phyloP scores from a whole-genome alignment of 1,284 basidiomycete genomes.

The Ganoderma lingzhi region DNA sequence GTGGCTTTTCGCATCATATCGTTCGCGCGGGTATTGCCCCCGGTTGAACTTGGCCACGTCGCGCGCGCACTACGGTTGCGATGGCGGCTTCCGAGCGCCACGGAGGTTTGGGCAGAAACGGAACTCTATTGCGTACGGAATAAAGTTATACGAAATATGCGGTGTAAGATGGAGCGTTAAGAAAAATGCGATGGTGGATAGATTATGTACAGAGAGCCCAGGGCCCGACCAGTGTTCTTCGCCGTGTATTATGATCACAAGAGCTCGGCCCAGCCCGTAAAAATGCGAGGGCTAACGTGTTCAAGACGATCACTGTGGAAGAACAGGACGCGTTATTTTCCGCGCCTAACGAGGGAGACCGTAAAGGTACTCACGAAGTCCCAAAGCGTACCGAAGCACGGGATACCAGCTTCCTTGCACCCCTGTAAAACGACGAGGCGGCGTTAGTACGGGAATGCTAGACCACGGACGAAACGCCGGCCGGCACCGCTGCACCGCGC shows the following conservation, averaged over 20 bases:
- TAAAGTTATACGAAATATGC: conserved; percentile 8
- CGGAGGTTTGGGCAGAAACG: background rate
- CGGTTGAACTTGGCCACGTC: background rate
- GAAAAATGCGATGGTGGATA: conserved; percentile 15
- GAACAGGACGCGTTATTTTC: conserved; percentile 4
- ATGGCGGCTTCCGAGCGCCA: background rate
- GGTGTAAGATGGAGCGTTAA: background rate
- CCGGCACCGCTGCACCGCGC: conserved; percentile 4
- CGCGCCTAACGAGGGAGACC: background rate
- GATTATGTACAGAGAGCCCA: conserved; percentile 25
- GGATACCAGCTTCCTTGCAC: conserved; percentile 78
- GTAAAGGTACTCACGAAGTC: conserved; percentile 61
- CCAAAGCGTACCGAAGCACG: conserved; percentile 77
- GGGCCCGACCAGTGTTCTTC: conserved; percentile 22
- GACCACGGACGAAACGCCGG: background rate
- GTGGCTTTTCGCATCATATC: too few species aligned
- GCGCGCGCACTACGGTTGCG: background rate
- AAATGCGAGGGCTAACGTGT: conserved; percentile 8
- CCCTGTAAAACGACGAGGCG: conserved; percentile 45
- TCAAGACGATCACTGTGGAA: conserved; percentile 27
- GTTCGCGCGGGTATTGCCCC: conserved; percentile 2
- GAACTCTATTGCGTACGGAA: conserved; percentile 9
- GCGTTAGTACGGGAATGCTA: conserved; percentile 12
- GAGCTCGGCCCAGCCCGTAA: conserved; percentile 12
- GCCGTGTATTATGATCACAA: conserved; percentile 26